Conservation (phyloP, 371 early-diverging fungal species). For the Saksenaea oblongispora region DNA sequence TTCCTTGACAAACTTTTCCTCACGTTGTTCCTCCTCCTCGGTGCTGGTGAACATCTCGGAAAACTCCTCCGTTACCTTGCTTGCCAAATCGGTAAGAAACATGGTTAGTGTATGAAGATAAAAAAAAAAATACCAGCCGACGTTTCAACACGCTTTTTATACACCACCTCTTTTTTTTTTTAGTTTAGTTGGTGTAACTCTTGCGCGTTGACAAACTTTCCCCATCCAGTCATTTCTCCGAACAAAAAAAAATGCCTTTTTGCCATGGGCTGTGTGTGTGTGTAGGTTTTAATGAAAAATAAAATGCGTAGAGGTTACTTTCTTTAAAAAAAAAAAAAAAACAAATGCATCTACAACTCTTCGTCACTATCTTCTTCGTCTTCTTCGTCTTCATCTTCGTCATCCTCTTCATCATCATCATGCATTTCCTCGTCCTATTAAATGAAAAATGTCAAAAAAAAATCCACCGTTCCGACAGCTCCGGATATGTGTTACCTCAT, state of each 20-base stretch:
- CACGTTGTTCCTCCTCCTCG: slow-evolving; percentile 29
- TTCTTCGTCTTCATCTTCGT: slow-evolving; percentile 11
- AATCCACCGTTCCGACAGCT: background rate
- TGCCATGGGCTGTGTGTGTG: slow-evolving; percentile 7
- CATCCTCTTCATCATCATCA: slow-evolving; percentile 12
- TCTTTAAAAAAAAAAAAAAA: background rate
- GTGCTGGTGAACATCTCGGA: slow-evolving; percentile 28
- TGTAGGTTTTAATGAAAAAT: slow-evolving; percentile 11
- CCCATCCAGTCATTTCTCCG: slow-evolving; percentile 7
- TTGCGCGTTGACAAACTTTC: background rate
- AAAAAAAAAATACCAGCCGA: slow-evolving; percentile 6
- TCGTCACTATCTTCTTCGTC: slow-evolving; percentile 3
- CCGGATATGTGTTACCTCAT: slow-evolving; percentile 3
- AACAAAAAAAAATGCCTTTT: background rate
- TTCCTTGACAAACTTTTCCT: slow-evolving; percentile 28
- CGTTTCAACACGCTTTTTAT: slow-evolving; percentile 8
- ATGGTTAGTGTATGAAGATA: slow-evolving; percentile 6
- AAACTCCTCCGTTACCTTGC: slow-evolving; percentile 31
- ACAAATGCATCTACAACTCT: slow-evolving; percentile 8
- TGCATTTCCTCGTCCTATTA: slow-evolving; percentile 36
- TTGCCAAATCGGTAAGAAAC: slow-evolving; percentile 28
- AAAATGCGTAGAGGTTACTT: background rate
- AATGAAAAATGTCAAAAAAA: slow-evolving; percentile 8
- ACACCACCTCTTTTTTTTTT: background rate
- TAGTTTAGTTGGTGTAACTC: slow-evolving; percentile 7